Evolutionary conservation across 768 basidiomycete species (phyloP).

Genomic region (Tricholoma matsutake): DNA sequence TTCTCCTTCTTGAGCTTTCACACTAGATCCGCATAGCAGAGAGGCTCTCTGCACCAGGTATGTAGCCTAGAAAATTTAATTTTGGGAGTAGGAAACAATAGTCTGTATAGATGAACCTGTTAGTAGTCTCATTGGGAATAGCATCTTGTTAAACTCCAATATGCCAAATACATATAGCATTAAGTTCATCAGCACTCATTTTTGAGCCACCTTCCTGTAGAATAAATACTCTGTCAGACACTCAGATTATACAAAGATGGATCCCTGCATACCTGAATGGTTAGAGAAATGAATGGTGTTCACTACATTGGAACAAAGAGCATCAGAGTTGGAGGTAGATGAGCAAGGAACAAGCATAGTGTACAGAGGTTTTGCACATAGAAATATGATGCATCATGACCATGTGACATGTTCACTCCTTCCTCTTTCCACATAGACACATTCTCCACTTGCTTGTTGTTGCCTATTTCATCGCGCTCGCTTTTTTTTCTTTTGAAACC

Average conservation of each 20-base stretch:
- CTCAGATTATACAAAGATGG: background rate
- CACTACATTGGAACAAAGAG: constrained; percentile 51
- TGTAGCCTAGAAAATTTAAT: constrained; percentile 57
- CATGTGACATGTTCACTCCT: too few species aligned
- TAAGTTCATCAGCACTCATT: constrained; percentile 75
- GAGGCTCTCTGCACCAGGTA: constrained; percentile 80
- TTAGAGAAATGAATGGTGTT: constrained; percentile 96
- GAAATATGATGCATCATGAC: too few species aligned
- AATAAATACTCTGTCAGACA: too few species aligned
- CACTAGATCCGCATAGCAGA: constrained; percentile 62
- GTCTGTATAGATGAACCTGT: constrained; percentile 60
- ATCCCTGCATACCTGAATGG: constrained; percentile 69
- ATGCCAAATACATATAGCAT: constrained; percentile 65
- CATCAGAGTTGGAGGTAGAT: background rate
- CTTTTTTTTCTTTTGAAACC: too few species aligned
- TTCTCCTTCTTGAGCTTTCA: constrained; percentile 54
- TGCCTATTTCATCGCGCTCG: too few species aligned
- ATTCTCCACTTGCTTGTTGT: too few species aligned
- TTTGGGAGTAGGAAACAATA: background rate
- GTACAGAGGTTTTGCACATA: too few species aligned
- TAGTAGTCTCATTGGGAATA: constrained; percentile 68
- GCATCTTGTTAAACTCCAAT: constrained; percentile 72
- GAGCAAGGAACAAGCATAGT: too few species aligned
- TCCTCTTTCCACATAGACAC: too few species aligned
- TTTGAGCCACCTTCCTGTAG: constrained; percentile 84